Evolutionary conservation across 2,329 filamentous ascomycete genomes (phyloP).

Genomic region (Paecilomyces sp.): DNA sequence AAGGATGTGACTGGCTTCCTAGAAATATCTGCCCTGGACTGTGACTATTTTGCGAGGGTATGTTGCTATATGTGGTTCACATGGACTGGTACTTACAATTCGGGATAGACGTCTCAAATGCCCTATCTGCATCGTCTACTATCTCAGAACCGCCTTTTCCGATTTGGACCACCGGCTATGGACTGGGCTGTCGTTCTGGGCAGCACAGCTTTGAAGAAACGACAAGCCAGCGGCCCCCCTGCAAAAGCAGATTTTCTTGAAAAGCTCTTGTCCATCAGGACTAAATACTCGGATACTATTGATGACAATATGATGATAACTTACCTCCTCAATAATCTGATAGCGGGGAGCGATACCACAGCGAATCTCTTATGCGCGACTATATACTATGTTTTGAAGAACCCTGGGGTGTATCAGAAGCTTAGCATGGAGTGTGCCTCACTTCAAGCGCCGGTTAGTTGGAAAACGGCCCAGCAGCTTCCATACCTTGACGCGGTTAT

Average conservation of each 20-base stretch:
- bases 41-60: not conserved
- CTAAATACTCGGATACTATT: not conserved
- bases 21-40: not conserved
- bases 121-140: not conserved
- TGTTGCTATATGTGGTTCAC: not conserved
- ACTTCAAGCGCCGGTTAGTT: conserved; percentile 1
- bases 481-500: conserved; percentile 9
- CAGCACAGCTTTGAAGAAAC: not conserved
- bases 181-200: not conserved
- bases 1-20: not conserved
- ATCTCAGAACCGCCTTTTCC: not conserved
- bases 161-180: not conserved
- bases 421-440: conserved; percentile 7
- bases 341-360: conserved; percentile 22
- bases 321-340: conserved; percentile 6
- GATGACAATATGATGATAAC: not conserved
- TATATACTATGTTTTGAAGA: conserved; percentile 15
- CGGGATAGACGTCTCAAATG: not conserved
- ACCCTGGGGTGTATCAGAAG: conserved; percentile 12
- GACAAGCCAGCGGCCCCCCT: not conserved
- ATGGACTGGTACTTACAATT: not conserved
- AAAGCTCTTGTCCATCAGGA: not conserved
- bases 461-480: conserved; percentile 1
- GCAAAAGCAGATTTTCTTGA: not conserved
- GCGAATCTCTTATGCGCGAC: conserved; percentile 18